phyloP scores from a whole-genome alignment of 2,329 filamentous ascomycete species.

The Aspergillus viridinutans region DNA sequence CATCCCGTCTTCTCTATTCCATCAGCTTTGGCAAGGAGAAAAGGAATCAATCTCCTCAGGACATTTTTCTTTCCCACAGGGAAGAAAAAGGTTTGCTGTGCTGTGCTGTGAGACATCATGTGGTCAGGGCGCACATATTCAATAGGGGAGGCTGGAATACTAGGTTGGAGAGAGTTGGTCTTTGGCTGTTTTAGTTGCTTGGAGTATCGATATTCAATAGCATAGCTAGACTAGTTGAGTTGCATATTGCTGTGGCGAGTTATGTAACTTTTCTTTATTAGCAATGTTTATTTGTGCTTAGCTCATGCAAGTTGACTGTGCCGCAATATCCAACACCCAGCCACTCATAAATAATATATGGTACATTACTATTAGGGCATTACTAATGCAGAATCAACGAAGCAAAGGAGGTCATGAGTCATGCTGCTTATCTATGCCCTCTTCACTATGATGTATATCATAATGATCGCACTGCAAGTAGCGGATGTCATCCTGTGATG shows the following conservation, averaged over 20 bases:
- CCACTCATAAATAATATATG: background rate
- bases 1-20: background rate
- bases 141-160: background rate
- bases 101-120: background rate
- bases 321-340: constrained; percentile 11
- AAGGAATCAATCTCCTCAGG: background rate
- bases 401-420: background rate
- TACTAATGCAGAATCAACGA: background rate
- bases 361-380: background rate
- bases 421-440: background rate
- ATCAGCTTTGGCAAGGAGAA: background rate
- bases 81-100: background rate
- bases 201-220: background rate
- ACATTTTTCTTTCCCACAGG: background rate
- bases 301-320: constrained; percentile 20
- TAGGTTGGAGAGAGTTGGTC: background rate
- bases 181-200: background rate
- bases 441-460: background rate
- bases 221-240: background rate
- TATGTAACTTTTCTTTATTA: background rate
- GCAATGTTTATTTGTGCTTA: constrained; percentile 4
- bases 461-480: background rate
- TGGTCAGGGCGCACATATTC: background rate
- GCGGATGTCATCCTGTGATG: background rate
- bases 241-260: background rate